phyloP scores from a whole-genome alignment of 2,329 filamentous ascomycete genomes.

The Endothia cerciana region DNA sequence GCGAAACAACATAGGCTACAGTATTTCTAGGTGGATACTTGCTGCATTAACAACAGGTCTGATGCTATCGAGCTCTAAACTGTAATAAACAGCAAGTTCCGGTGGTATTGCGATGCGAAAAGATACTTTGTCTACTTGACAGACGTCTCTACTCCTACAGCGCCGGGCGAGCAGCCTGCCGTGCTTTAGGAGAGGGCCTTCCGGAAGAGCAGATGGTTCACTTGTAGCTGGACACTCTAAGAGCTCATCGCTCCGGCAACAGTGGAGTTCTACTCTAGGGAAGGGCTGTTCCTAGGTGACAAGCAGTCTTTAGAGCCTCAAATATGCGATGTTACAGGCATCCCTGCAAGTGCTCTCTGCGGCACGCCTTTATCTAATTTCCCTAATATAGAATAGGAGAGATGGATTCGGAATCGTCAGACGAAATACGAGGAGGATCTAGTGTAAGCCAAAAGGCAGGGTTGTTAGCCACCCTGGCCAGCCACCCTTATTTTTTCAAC shows the following conservation, averaged over 20 bases:
- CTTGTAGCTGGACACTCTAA: neutral
- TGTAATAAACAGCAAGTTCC: conserved; percentile 26
- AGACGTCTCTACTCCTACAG: conserved; percentile 6
- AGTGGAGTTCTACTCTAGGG: neutral
- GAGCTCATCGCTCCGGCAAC: neutral
- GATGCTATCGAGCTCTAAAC: conserved; percentile 20
- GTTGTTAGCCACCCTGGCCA: too few relatives aligned
- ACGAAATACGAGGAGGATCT: neutral
- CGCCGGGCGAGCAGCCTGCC: neutral
- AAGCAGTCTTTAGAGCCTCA: neutral
- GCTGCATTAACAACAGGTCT: conserved; percentile 28
- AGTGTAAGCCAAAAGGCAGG: too few relatives aligned
- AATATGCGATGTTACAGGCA: neutral
- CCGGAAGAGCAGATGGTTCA: neutral
- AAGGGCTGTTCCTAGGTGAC: neutral
- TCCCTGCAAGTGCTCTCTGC: neutral
- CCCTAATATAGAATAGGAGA: neutral
- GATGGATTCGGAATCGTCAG: neutral
- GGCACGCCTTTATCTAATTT: neutral
- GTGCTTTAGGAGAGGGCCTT: neutral
- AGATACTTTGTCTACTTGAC: conserved; percentile 22
- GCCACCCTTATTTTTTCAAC: too few relatives aligned
- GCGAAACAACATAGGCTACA: conserved; percentile 12
- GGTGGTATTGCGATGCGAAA: conserved; percentile 22
- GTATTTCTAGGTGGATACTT: conserved; percentile 26